Conservation (phyloP, 495 filamentous ascomycete species). For the Penicillium riverlandense region DNA sequence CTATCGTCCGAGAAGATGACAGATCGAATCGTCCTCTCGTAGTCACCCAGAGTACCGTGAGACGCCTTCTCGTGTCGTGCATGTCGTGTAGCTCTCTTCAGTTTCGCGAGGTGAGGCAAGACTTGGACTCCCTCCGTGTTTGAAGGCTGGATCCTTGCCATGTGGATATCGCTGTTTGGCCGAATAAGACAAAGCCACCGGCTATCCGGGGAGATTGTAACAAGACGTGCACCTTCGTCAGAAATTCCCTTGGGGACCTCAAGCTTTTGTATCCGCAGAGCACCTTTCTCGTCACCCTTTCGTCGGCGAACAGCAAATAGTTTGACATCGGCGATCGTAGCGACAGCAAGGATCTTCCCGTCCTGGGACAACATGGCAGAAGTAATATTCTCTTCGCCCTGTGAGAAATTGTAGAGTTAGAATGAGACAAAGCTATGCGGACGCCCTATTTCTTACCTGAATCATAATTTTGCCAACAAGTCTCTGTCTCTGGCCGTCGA, state of each 20-base stretch:
- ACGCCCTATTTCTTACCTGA: conserved; percentile 26
- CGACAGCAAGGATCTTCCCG: conserved; percentile 67
- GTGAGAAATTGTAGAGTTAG: conserved; percentile 7
- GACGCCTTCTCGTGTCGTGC: conserved; percentile 43
- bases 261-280: conserved; percentile 64
- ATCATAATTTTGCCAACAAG: conserved; percentile 67
- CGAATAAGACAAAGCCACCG: conserved; percentile 51
- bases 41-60: conserved; percentile 66
- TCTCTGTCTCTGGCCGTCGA: conserved; percentile 42
- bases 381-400: conserved; percentile 82
- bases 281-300: conserved; percentile 40
- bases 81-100: conserved; percentile 53
- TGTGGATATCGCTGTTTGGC: conserved; percentile 39
- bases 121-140: conserved; percentile 33
- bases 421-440: background rate
- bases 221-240: conserved; percentile 56
- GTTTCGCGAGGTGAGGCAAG: conserved; percentile 39
- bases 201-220: conserved; percentile 45
- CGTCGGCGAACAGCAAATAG: conserved; percentile 52
- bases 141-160: conserved; percentile 35
- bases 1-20: conserved; percentile 76
- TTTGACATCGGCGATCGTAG: conserved; percentile 72
- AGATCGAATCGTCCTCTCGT: conserved; percentile 69
- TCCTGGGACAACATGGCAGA: conserved; percentile 66
- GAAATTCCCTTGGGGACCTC: conserved; percentile 42